Percentiles rank a stretch among this genome's conserved stretches.
These are phyloP conservation scores for Xylariomycetidae sp. DNA, from an alignment of 2,329 filamentous ascomycete genomes.

Conservation along the genomic window DNA sequence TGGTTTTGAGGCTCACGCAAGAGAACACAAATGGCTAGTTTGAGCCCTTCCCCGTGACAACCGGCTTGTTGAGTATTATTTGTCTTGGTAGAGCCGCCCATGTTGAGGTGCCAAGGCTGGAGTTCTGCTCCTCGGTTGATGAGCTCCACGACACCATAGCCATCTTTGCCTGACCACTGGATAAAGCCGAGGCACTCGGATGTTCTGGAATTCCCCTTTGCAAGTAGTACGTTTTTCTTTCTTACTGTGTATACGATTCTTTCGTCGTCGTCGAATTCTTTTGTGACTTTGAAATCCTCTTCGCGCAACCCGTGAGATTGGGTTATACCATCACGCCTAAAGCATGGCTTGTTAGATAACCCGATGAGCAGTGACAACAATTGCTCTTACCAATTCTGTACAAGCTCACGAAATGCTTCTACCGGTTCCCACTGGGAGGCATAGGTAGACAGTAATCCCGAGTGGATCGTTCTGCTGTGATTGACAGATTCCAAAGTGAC, in stretches of 20 bases:
- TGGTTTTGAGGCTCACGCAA: slow-evolving; percentile 23
- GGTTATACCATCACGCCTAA: slow-evolving; percentile 27
- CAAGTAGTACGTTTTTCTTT: not conserved
- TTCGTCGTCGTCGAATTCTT: slow-evolving; percentile 16
- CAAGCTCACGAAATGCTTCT: slow-evolving; percentile 29
- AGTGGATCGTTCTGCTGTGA: slow-evolving; percentile 3
- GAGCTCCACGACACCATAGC: slow-evolving; percentile 24
- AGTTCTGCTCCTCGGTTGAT: slow-evolving; percentile 23
- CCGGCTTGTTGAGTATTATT: slow-evolving; percentile 18
- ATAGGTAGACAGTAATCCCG: slow-evolving; percentile 5
- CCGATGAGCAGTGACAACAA: not conserved
- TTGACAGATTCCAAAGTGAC: slow-evolving; percentile 7
- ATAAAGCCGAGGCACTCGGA: slow-evolving; percentile 26
- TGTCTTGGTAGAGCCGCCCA: slow-evolving; percentile 23
- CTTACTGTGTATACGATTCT: slow-evolving; percentile 27
- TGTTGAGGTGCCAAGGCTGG: slow-evolving; percentile 24
- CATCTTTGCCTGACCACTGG: slow-evolving; percentile 16
- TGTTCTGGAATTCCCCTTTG: not conserved
- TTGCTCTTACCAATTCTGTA: slow-evolving; percentile 28
- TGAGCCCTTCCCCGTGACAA: slow-evolving; percentile 27
- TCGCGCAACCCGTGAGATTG: slow-evolving; percentile 17
- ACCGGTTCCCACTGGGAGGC: slow-evolving; percentile 5
- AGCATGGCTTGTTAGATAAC: slow-evolving; percentile 1
- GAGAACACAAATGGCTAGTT: slow-evolving; percentile 26
- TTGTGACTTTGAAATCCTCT: slow-evolving; percentile 16